phyloP scores from a whole-genome alignment of 1,284 basidiomycete species.

The Polyporus tsugae region DNA sequence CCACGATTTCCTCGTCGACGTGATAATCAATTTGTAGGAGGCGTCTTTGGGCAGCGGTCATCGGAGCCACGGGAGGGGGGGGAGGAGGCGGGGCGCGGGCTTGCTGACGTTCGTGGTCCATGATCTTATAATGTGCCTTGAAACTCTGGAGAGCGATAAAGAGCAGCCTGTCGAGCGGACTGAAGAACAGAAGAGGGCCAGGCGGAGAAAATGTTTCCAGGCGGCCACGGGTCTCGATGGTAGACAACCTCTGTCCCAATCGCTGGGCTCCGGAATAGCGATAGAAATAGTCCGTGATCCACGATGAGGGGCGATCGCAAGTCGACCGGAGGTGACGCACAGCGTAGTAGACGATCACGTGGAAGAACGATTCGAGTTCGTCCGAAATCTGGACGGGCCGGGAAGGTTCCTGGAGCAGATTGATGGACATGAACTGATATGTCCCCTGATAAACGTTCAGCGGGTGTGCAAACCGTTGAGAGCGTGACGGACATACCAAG shows the following conservation, averaged over 20 bases:
- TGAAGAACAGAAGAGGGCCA: background rate
- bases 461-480: background rate
- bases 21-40: background rate
- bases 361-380: slow-evolving; percentile 19
- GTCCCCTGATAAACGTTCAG: background rate
- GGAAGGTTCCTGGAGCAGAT: slow-evolving; percentile 6
- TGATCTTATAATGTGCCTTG: background rate
- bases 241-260: background rate
- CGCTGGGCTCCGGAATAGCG: background rate
- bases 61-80: background rate
- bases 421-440: background rate
- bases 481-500: background rate
- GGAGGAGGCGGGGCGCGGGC: background rate
- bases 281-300: background rate
- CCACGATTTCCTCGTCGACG: background rate
- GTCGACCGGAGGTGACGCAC: background rate
- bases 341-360: slow-evolving; percentile 13
- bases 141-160: background rate
- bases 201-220: background rate
- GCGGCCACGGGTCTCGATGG: background rate
- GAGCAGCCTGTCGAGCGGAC: background rate
- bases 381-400: background rate
- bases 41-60: background rate
- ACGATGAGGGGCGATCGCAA: background rate
- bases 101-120: background rate